These are phyloP conservation scores for Rusavskia elegans DNA, from an alignment of 495 filamentous ascomycete genomes.

Conservation along the genomic window DNA sequence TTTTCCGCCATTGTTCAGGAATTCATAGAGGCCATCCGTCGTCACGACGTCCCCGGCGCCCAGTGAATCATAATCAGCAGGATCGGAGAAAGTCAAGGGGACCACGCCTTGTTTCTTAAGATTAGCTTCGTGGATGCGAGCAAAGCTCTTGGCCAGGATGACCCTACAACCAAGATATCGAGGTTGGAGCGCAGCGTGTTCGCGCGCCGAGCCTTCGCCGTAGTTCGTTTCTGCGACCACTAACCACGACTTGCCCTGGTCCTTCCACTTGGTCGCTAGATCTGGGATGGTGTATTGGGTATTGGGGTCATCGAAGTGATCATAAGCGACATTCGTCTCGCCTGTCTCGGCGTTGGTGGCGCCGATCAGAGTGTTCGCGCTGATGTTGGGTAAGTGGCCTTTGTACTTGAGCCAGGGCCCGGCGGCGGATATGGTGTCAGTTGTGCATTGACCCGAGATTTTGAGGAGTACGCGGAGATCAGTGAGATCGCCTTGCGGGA, in stretches of 20 bases:
- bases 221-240: constrained; percentile 97
- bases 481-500: constrained; percentile 58
- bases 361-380: constrained; percentile 87
- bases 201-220: constrained; percentile 85
- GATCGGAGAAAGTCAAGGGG: constrained; percentile 73
- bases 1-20: constrained; percentile 59
- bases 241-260: constrained; percentile 57
- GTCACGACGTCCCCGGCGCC: constrained; percentile 64
- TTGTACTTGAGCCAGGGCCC: constrained; percentile 99
- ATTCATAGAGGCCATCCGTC: constrained; percentile 69
- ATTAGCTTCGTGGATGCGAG: constrained; percentile 96
- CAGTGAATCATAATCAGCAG: constrained; percentile 74
- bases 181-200: constrained; percentile 94
- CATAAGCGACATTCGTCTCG: constrained; percentile 82
- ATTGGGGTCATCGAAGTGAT: constrained; percentile 25
- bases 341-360: constrained; percentile 82
- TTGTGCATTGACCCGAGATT: constrained; percentile 88
- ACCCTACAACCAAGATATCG: constrained; percentile 79
- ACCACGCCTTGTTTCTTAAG: constrained; percentile 98
- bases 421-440: constrained; percentile 93
- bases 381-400: constrained; percentile 95
- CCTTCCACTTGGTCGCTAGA: constrained; percentile 67
- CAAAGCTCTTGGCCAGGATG: constrained; percentile 83
- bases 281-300: constrained; percentile 55
- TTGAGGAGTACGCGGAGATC: constrained; percentile 76